Conservation (phyloP, 768 basidiomycete genomes). For the Calocera viscosa region DNA sequence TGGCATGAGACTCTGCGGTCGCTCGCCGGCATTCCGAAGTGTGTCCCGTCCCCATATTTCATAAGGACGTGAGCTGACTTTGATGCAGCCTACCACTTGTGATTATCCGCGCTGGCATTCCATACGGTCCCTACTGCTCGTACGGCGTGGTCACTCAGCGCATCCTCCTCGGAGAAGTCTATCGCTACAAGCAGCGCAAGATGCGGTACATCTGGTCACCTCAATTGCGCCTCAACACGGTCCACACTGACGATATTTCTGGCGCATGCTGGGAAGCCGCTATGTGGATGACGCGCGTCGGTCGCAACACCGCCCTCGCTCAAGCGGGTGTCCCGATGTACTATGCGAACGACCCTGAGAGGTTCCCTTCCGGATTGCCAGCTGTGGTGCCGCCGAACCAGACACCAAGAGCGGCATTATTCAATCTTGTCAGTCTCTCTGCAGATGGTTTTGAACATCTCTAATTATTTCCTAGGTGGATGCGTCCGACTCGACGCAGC, state of each 20-base stretch:
- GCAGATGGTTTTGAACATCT: constrained; percentile 6
- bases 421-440: constrained; percentile 51
- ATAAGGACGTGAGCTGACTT: background rate
- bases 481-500: constrained; percentile 56
- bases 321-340: constrained; percentile 53
- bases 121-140: constrained; percentile 71
- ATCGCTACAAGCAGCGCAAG: constrained; percentile 68
- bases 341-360: constrained; percentile 62
- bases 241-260: constrained; percentile 71
- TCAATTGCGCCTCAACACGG: constrained; percentile 38
- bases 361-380: constrained; percentile 43
- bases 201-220: constrained; percentile 62
- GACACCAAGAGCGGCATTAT: constrained; percentile 60
- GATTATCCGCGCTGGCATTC: constrained; percentile 58
- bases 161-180: constrained; percentile 64
- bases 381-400: constrained; percentile 45
- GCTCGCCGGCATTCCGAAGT: constrained; percentile 64
- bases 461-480: constrained; percentile 41
- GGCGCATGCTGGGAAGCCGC: constrained; percentile 65
- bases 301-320: constrained; percentile 50
- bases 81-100: constrained; percentile 59
- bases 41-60: constrained; percentile 20
- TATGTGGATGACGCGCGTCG: constrained; percentile 54
- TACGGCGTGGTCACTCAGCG: constrained; percentile 58
- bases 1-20: constrained; percentile 77